A percentile compares a stretch with the other conserved stretches of the same genome.
Conservation (phyloP, 441 rosid species). For the Euphorbia corollata region DNA sequence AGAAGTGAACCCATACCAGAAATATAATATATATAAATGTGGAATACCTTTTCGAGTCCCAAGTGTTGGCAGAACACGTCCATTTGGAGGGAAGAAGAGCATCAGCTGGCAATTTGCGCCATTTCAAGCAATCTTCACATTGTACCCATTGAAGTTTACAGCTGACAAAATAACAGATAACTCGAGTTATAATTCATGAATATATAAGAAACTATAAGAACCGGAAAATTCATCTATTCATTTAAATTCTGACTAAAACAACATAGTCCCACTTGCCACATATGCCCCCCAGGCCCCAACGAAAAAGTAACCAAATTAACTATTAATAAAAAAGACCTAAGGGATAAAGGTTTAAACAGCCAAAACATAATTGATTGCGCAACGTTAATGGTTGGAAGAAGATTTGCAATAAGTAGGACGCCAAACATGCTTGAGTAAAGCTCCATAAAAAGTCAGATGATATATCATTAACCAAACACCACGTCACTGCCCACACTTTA, state of each 20-base stretch:
- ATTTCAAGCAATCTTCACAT: constrained; percentile 70
- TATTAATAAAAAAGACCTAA: neutral
- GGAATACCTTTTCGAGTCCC: constrained; percentile 67
- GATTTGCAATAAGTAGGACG: neutral
- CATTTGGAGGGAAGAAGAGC: constrained; percentile 65
- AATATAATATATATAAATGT: constrained; percentile 5
- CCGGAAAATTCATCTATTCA: neutral
- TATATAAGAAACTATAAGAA: neutral
- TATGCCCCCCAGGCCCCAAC: no score
- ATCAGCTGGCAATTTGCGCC: constrained; percentile 63
- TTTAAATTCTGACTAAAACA: neutral
- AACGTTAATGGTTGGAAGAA: neutral
- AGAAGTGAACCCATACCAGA: neutral
- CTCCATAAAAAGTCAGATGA: neutral
- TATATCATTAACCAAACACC: no score
- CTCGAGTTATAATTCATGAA: neutral
- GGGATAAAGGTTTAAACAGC: neutral
- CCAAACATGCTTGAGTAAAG: neutral
- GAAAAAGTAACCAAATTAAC: neutral
- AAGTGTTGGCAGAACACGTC: constrained; percentile 55
- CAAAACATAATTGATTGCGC: neutral
- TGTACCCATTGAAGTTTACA: constrained; percentile 66
- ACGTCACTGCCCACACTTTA: no score
- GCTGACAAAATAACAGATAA: constrained; percentile 30
- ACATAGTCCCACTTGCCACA: neutral